Base-by-base conservation (phyloP, 2,329 filamentous ascomycete genomes). In the Trichocomaceae sp. region DNA sequence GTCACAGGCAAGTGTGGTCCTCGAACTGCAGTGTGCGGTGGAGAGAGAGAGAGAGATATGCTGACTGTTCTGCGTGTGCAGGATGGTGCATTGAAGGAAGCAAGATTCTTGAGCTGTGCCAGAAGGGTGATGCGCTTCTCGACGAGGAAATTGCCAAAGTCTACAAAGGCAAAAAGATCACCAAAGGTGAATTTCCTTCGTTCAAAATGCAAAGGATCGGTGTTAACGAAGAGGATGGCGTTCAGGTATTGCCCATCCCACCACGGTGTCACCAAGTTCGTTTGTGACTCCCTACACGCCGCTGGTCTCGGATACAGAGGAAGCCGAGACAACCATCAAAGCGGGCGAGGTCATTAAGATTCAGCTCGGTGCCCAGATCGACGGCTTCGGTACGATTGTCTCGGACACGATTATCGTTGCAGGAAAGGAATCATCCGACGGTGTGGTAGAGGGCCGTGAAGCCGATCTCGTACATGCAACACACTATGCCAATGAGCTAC, bases 261-360 rank as follows among this genome's bases (percentile, higher is more conserved):
- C 90, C 57, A 99, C 93, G 60, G 83, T 99, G 71, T 97, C 93
- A 26, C 93, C 93, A 60, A 88, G 87, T 75, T 87, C 91, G 61
- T 95, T 90, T 76, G 85, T 99, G 73, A 99, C 93, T 55, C 93
- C 93, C 50, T 97, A 96, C 79, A 99, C 93, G 47, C 93, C 93
- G 50, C 80, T 99, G 65, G 84, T 83, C 63, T 85, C 90, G 61
- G 93, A 99, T 68, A 79, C 86, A 72, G 84, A 86, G 70, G 93
- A 99, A 79, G 89, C 92, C 59, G 82, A 81, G 56, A 79, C 82
- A 48, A 84, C 85, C 67, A 81, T 99, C 64, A 88, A 96, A 78
- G 81, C 86, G 50, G 87, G 85, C 59, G 93, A 99, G 77, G 77
- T 88, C 59, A 82, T 96, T 76, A 99, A 99, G 83, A 93, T 99